Percentiles rank a stretch among this genome's conserved stretches.
Conservation (phyloP, 306 rosid species). For the Coriaria nepalensis region DNA sequence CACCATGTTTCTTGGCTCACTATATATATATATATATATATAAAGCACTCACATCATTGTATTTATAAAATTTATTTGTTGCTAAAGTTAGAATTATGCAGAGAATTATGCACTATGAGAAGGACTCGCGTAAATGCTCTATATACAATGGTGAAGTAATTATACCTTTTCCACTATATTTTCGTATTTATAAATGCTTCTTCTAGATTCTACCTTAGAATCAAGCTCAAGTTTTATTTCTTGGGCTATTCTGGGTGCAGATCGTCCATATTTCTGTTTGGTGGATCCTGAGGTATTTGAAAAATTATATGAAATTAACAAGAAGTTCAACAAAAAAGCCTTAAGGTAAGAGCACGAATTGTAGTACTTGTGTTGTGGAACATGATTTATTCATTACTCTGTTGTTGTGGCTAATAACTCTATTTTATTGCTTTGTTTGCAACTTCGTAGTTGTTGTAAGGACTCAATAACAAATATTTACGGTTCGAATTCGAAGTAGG, state of each 20-base stretch:
- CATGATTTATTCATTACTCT: neutral
- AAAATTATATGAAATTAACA: conserved; percentile 41
- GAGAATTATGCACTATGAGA: too few relatives aligned
- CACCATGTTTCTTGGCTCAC: too few relatives aligned
- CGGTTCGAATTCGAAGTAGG: conserved; percentile 54
- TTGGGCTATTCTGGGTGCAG: conserved; percentile 28
- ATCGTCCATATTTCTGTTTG: conserved; percentile 87
- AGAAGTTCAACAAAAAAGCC: conserved; percentile 63
- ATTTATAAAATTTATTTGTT: too few relatives aligned
- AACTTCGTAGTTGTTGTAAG: conserved; percentile 74
- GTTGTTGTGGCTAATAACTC: neutral
- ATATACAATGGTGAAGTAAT: conserved; percentile 46
- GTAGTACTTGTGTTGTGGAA: neutral
- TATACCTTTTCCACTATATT: too few relatives aligned
- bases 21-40: too few relatives aligned
- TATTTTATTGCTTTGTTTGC: conserved; percentile 16
- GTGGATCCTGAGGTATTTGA: conserved; percentile 58
- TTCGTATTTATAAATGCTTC: too few relatives aligned
- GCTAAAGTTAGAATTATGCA: too few relatives aligned
- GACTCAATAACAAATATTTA: conserved; percentile 64
- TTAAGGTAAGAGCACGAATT: conserved; percentile 43
- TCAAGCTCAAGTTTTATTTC: neutral
- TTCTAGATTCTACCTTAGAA: too few relatives aligned
- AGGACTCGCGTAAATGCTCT: conserved; percentile 63
- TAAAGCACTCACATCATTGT: too few relatives aligned